Base-by-base conservation (phyloP, 139 green algal species). In the Closterium sp. region DNA sequence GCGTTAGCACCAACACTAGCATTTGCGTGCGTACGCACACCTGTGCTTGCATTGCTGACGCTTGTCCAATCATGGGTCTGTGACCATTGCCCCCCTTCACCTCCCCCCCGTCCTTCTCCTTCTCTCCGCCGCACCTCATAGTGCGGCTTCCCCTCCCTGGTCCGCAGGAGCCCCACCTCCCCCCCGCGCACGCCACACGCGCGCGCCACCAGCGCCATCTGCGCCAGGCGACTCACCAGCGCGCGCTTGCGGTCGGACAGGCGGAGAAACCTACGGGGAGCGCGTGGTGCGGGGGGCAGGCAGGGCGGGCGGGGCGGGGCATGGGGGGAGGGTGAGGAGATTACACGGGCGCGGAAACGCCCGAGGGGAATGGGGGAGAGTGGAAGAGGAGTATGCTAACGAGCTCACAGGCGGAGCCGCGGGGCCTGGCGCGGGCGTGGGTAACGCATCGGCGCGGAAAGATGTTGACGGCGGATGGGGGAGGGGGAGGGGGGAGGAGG, bases 241-340 rank as follows among this genome's bases (percentile, higher is more conserved):
- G 88, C 88, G 21, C 91, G 66, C 34, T 94, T 94, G 10, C 69
- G 25, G 33, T 94, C 91, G 25, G 35, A 34, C 32, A 86, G 10
- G 21, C 66, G 34, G 12, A 89, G 25, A 88, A 86, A 94, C 66
- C 88, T 94, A 85, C 55, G 88, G 0, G 30, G 28, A 28, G 12
- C 55, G 55, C 5, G 55, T 76, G 25, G 38, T 21, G 16, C 9
- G 38, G 23, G 55, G 55, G 16, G 55, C 25, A 1, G 55, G 55
- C 55, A 19, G 55, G 55, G 16, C 16, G 55, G 12, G 55, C 16
- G 55, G 0, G 21, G 0, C 55, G 16, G 0, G 16, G 55, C 55
- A 76, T 5, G 25, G 55, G 55, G 55, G 23, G 3, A 64, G 16
- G 3, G 23, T 0, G 43, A 0, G 43, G 43, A 16, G 43, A 1